A percentile compares a stretch with the other conserved stretches of the same genome.
phyloP scores from a whole-genome alignment of 176 grass and related monocot genomes.

The Paspalum vaginatum region DNA sequence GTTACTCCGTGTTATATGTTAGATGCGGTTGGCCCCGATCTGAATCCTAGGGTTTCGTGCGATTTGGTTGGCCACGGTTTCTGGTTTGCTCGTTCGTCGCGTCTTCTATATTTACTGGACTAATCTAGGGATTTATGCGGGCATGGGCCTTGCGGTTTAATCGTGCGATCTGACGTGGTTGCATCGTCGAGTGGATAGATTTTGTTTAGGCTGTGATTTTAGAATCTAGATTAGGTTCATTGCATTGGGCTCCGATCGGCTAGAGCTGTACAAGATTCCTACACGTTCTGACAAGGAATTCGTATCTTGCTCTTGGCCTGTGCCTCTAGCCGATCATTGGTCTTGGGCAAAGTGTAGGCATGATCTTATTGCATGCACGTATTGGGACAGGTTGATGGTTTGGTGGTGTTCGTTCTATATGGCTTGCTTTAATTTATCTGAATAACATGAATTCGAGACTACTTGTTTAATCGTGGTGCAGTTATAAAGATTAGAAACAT shows the following conservation, averaged over 20 bases:
- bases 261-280: background rate
- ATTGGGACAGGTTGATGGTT: background rate
- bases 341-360: background rate
- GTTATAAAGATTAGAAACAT: background rate
- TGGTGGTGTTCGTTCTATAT: background rate
- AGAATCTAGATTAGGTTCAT: background rate
- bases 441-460: background rate
- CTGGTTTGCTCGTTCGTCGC: background rate
- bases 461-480: background rate
- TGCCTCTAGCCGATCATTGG: background rate
- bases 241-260: too few relatives aligned
- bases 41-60: background rate
- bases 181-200: too few relatives aligned
- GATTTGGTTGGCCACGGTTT: background rate
- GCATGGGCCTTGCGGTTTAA: background rate
- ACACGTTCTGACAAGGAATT: background rate
- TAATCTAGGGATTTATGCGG: background rate
- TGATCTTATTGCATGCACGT: too few relatives aligned
- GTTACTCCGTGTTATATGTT: background rate
- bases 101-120: background rate
- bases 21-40: background rate
- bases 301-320: background rate
- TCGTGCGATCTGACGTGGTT: background rate
- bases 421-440: background rate
- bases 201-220: background rate